These are phyloP conservation scores for Berberis vulgaris DNA, from an alignment of 164 flowering plant genomes.

Conservation along the genomic window DNA sequence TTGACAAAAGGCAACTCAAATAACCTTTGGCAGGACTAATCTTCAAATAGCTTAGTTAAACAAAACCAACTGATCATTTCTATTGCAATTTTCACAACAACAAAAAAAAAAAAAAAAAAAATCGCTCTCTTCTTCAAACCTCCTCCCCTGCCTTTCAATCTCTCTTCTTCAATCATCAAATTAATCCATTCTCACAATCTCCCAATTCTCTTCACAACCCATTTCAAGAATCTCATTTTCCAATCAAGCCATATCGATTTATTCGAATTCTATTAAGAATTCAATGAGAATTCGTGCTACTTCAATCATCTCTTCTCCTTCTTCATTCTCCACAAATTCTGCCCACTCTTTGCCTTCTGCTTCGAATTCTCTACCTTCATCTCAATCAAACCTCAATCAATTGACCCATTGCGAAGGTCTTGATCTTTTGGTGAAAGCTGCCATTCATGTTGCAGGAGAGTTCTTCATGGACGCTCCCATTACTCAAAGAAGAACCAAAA, in stretches of 20 bases:
- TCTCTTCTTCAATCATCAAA: not conserved
- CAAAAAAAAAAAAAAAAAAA: too few relatives aligned
- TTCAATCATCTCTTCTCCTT: conserved; percentile 8
- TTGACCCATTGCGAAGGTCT: conserved; percentile 36
- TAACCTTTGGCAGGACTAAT: too few relatives aligned
- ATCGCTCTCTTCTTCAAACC: not conserved
- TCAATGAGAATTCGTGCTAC: conserved; percentile 20
- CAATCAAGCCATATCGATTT: conserved; percentile 3
- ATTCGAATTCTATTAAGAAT: not conserved
- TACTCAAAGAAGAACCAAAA: conserved; percentile 19
- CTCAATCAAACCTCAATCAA: conserved; percentile 9
- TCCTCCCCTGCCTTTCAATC: not conserved
- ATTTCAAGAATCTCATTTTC: conserved; percentile 14
- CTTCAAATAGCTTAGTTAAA: not conserved
- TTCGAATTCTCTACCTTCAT: conserved; percentile 6
- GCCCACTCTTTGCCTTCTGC: conserved; percentile 6
- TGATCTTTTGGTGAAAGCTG: conserved; percentile 42
- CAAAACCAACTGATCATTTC: not conserved
- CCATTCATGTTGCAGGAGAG: conserved; percentile 7
- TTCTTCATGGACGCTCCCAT: conserved; percentile 22
- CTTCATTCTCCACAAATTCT: conserved; percentile 14
- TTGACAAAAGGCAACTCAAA: too few relatives aligned
- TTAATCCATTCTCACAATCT: not conserved
- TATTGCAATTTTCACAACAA: too few relatives aligned
- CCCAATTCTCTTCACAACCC: not conserved